A percentile compares a stretch with the other conserved stretches of the same genome.
These are phyloP conservation scores for Cucumis cinereus DNA, from an alignment of 306 rosid genomes.

Conservation along the genomic window DNA sequence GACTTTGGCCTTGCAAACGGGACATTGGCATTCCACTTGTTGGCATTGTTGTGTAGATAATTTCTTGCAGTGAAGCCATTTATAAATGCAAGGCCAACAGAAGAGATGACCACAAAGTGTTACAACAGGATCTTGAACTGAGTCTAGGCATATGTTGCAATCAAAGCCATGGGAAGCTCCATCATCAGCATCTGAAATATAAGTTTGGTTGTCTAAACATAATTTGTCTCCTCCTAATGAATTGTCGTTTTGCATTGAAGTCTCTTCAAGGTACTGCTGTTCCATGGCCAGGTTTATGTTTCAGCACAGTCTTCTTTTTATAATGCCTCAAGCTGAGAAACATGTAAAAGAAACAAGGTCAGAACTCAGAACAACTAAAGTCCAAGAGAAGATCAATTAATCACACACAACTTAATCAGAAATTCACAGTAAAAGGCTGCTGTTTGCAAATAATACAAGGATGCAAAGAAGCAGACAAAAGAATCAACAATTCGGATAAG, in stretches of 20 bases:
- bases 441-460: not conserved
- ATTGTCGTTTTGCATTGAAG: slow-evolving; percentile 12
- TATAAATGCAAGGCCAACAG: slow-evolving; percentile 97
- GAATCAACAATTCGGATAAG: not conserved
- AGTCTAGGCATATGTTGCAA: slow-evolving; percentile 82
- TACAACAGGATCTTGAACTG: slow-evolving; percentile 78
- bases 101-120: slow-evolving; percentile 96
- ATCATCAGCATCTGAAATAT: slow-evolving; percentile 20
- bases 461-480: not conserved
- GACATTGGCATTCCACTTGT: slow-evolving; percentile 32
- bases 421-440: not conserved
- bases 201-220: slow-evolving; percentile 4
- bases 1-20: slow-evolving; percentile 81
- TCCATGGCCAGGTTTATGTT: slow-evolving; percentile 28
- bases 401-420: not conserved
- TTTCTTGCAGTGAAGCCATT: slow-evolving; percentile 50
- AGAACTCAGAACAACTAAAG: not conserved
- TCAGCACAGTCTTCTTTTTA: not conserved
- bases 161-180: slow-evolving; percentile 44
- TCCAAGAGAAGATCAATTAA: not conserved
- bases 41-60: slow-evolving; percentile 19
- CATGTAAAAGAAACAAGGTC: not conserved
- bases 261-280: slow-evolving; percentile 35
- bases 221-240: slow-evolving; percentile 32
- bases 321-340: not conserved